These are phyloP conservation scores for Colletotrichum neosansevieriae DNA, from an alignment of 2,329 filamentous ascomycete species.

Conservation along the genomic window DNA sequence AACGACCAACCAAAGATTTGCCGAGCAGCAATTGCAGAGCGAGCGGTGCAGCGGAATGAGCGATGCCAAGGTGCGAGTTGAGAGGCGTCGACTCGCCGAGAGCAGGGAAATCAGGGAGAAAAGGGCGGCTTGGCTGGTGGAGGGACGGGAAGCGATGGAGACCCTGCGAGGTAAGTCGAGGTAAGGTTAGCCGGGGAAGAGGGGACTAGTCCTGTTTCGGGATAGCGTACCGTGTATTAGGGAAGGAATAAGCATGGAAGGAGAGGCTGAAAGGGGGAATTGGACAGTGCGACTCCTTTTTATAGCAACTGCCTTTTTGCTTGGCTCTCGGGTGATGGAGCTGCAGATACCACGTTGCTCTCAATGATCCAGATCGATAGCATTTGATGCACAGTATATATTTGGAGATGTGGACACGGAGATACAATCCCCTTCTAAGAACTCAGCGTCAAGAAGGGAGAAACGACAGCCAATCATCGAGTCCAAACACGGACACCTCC, in stretches of 20 bases:
- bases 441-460: no score
- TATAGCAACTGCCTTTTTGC: no score
- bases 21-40: neutral
- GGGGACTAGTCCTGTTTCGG: neutral
- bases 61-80: slow-evolving; percentile 11
- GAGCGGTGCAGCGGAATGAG: neutral
- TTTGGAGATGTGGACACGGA: no score
- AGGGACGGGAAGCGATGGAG: slow-evolving; percentile 39
- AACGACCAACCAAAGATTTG: no score
- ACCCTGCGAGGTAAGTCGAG: slow-evolving; percentile 23
- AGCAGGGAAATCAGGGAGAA: slow-evolving; percentile 7
- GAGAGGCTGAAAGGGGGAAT: no score
- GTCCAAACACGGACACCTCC: neutral
- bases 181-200: slow-evolving; percentile 36
- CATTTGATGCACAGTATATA: no score
- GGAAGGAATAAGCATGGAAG: slow-evolving; percentile 35
- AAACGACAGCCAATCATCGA: no score
- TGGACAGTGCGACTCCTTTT: neutral
- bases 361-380: no score
- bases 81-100: slow-evolving; percentile 14
- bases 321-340: no score
- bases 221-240: neutral
- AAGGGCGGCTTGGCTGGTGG: slow-evolving; percentile 25
- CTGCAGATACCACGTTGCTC: no score
- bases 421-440: no score